Evolutionary conservation across 192 early-diverging fungal species (phyloP).

Genomic region (Dimargaris verticillata): DNA sequence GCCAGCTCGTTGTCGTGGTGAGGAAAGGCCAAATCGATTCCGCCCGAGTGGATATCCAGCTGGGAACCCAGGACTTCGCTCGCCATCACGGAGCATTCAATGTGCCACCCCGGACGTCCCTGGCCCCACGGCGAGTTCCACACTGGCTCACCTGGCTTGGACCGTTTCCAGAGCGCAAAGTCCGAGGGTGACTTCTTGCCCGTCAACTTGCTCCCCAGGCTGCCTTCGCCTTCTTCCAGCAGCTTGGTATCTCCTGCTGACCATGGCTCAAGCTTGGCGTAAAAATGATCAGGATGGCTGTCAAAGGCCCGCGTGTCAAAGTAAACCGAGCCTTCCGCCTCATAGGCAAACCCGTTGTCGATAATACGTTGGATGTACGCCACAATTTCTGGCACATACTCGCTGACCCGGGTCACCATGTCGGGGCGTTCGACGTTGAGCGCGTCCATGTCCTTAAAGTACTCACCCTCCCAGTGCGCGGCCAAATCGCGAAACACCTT

Average conservation of each 20-base stretch:
- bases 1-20: conserved; percentile 98
- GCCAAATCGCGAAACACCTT: conserved; percentile 83
- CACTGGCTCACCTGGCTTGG: conserved; percentile 82
- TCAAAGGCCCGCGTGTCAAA: conserved; percentile 82
- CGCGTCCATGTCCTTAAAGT: conserved; percentile 82
- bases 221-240: conserved; percentile 84
- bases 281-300: conserved; percentile 64
- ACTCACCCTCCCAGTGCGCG: conserved; percentile 85
- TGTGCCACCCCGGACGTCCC: conserved; percentile 98
- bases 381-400: conserved; percentile 92
- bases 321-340: conserved; percentile 79
- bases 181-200: conserved; percentile 61
- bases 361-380: conserved; percentile 82
- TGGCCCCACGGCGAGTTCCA: conserved; percentile 88
- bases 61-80: conserved; percentile 70
- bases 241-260: conserved; percentile 65
- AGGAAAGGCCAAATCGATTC: conserved; percentile 89
- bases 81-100: conserved; percentile 99
- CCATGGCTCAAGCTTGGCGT: conserved; percentile 87
- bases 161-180: conserved; percentile 94
- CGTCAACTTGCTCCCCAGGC: conserved; percentile 41
- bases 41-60: conserved; percentile 92
- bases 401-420: conserved; percentile 82
- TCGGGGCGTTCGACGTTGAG: conserved; percentile 76
- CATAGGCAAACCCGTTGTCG: conserved; percentile 89